These are phyloP conservation scores for Zymoseptoria tritici DNA, from an alignment of 2,329 filamentous ascomycete species.

Conservation along the genomic window DNA sequence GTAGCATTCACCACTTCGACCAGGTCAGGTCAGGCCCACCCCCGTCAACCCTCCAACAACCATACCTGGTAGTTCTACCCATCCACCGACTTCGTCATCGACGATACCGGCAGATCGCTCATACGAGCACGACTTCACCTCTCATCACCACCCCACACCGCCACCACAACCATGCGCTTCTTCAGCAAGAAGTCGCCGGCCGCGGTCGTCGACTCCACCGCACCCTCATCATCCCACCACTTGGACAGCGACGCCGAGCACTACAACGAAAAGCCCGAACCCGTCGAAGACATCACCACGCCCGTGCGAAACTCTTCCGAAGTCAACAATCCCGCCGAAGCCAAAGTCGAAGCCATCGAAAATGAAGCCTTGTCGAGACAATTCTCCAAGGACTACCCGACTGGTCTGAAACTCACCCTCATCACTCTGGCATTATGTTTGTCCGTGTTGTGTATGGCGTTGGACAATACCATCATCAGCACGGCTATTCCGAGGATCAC, in stretches of 20 bases:
- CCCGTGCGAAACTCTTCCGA: slow-evolving; percentile 1
- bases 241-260: slow-evolving; percentile 10
- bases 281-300: slow-evolving; percentile 1
- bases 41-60: too few species aligned
- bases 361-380: slow-evolving; percentile 4
- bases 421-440: slow-evolving; percentile 33
- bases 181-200: slow-evolving; percentile 14
- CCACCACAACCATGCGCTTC: slow-evolving; percentile 11
- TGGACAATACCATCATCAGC: slow-evolving; percentile 43
- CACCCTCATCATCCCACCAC: slow-evolving; percentile 6
- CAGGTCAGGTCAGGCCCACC: too few species aligned
- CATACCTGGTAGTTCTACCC: too few species aligned
- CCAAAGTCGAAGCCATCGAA: slow-evolving; percentile 15
- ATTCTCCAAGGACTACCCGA: slow-evolving; percentile 26
- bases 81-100: neutral
- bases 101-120: neutral
- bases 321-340: slow-evolving; percentile 6
- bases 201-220: neutral
- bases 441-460: slow-evolving; percentile 29
- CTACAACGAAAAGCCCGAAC: slow-evolving; percentile 9
- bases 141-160: neutral
- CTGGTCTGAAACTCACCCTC: slow-evolving; percentile 25
- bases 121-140: neutral
- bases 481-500: slow-evolving; percentile 44
- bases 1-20: too few species aligned